These are phyloP conservation scores for Mycosphaerella sp. DNA, from an alignment of 2,329 filamentous ascomycete genomes.

Conservation along the genomic window DNA sequence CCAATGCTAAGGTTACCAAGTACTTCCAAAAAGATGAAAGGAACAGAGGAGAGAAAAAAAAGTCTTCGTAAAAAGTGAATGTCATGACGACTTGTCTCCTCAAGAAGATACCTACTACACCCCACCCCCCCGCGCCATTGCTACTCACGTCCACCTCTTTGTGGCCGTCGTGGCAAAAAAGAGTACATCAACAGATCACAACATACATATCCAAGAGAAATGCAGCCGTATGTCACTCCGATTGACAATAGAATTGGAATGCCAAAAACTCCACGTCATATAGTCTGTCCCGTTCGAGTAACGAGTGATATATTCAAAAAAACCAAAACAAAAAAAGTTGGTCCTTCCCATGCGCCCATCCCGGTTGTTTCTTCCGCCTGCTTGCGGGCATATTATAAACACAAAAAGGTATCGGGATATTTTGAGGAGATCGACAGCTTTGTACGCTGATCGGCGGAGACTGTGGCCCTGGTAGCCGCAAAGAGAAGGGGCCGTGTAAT, in stretches of 20 bases:
- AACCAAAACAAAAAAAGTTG: background rate
- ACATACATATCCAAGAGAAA: background rate
- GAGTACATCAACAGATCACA: too few relatives aligned
- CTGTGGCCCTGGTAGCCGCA: background rate
- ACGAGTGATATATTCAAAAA: conserved; percentile 1
- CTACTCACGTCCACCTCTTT: too few relatives aligned
- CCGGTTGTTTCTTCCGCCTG: background rate
- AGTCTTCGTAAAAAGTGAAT: too few relatives aligned
- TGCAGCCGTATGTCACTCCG: background rate
- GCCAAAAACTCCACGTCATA: background rate
- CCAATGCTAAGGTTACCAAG: too few relatives aligned
- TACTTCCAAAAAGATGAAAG: too few relatives aligned
- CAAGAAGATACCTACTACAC: too few relatives aligned
- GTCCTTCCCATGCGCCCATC: background rate
- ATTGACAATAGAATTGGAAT: background rate
- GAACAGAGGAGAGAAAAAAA: too few relatives aligned
- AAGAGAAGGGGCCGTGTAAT: background rate
- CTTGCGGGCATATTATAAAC: conserved; percentile 7
- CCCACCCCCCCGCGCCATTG: too few relatives aligned
- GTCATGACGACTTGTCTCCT: too few relatives aligned
- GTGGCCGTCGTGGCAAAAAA: too few relatives aligned
- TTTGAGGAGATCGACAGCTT: background rate
- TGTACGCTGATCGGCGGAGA: background rate
- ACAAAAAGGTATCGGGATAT: background rate
- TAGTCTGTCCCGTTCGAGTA: background rate